Base-by-base conservation (phyloP, 2,329 filamentous ascomycete genomes). In the Aureobasidium sp. region DNA sequence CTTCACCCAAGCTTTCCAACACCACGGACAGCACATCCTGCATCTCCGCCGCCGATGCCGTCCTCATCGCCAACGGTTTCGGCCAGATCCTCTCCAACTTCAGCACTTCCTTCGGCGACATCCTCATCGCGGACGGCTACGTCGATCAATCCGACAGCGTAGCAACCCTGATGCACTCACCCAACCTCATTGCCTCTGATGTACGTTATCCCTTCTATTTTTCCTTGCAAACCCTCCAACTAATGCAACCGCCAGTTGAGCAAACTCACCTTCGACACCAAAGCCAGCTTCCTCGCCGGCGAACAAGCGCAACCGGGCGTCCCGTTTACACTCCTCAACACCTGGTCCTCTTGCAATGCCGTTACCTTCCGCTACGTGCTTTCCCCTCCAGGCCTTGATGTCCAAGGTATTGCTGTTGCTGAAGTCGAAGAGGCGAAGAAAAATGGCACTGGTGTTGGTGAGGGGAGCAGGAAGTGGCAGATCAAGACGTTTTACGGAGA, bases 401-500 rank as follows among this genome's bases (percentile, higher is more conserved):
- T 66, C 9, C 53, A 63, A 33, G 61, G 69, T 23, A 67, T 69
- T 5, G 40, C 38, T 35, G 43, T 59, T 17, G 54, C 45, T 7
- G 43, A 49, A 35, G 54, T 61, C 1, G 17, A 43, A 23, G 8
- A 35, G 2, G 43, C 33, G 15, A 27, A 40, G 9, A 31, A 25
- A 2, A 40, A 59, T 25, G 49, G 33, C 2, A 47, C 38, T 17
- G 58, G 58, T 11, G 47, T 60, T 21, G 55, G 55, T 9, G 35
- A 42, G 27, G 55, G 43, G 9, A n/a, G 11, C 13, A 15, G 10
- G 6, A 59, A 59, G 13, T 71, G 68, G 67, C 61, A 70, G 46
- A 71, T 72, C 64, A 66, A 70, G 53, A 70, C 67, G 25, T 67
- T 71, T 47, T 71, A 69, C 66, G 68, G 65, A 5, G 69, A 71